Evolutionary conservation across 78 protist genomes (phyloP).

Genomic region (Dictyostelium intermedium): DNA sequence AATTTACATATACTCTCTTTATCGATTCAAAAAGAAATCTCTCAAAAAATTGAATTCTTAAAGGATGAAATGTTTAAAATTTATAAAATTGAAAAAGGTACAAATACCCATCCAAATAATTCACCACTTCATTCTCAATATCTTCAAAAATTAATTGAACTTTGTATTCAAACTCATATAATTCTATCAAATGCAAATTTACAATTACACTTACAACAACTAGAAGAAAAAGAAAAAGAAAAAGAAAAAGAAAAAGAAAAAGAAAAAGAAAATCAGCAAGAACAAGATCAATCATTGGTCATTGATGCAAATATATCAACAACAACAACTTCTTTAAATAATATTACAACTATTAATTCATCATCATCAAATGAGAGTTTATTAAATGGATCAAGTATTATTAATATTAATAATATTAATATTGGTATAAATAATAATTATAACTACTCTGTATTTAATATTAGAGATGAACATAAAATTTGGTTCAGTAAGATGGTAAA

Average conservation of each 20-base stretch:
- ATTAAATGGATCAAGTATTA: background rate
- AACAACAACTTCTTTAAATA: background rate
- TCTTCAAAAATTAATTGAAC: slow-evolving; percentile 56
- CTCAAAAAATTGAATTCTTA: background rate
- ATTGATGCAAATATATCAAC: background rate
- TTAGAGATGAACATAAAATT: background rate
- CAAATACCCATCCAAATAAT: background rate
- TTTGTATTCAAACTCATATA: slow-evolving; percentile 36
- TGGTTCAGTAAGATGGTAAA: background rate
- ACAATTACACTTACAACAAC: background rate
- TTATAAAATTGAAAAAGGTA: background rate
- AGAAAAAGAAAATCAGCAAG: background rate
- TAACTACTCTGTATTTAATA: background rate
- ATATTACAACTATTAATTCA: no score
- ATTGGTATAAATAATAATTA: background rate
- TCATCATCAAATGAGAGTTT: background rate
- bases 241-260: background rate
- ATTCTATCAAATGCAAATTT: background rate
- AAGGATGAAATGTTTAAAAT: slow-evolving; percentile 57
- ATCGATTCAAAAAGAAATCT: background rate
- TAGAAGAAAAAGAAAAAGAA: background rate
- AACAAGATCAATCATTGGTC: background rate
- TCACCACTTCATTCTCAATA: slow-evolving; percentile 15
- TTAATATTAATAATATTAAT: slow-evolving; percentile 6
- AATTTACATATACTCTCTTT: background rate